phyloP scores from a whole-genome alignment of 2,329 filamentous ascomycete species.

The Xylaria digitata region DNA sequence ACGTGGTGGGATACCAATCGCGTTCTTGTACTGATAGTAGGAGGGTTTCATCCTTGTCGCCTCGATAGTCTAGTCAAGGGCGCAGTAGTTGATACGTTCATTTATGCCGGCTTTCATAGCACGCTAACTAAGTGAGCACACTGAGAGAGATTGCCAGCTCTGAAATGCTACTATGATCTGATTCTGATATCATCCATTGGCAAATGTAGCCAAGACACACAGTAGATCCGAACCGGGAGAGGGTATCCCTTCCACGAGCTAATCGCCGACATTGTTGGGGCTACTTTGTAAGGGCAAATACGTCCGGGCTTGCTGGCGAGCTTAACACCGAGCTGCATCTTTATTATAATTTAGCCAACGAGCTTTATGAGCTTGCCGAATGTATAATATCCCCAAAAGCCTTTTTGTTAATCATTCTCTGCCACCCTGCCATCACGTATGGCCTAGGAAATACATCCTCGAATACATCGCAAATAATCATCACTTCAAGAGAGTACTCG shows the following conservation, averaged over 20 bases:
- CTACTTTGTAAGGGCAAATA: background rate
- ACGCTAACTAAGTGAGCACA: too few relatives aligned
- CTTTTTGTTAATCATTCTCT: slow-evolving; percentile 4
- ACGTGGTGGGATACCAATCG: background rate
- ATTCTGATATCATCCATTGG: too few relatives aligned
- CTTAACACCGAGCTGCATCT: slow-evolving; percentile 18
- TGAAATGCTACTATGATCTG: too few relatives aligned
- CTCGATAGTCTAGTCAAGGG: too few relatives aligned
- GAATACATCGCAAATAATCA: background rate
- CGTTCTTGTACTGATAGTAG: background rate
- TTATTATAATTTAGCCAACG: slow-evolving; percentile 2
- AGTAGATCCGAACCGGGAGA: slow-evolving; percentile 16
- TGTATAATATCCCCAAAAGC: background rate
- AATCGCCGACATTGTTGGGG: slow-evolving; percentile 14
- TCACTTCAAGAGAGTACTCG: background rate
- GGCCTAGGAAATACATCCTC: background rate
- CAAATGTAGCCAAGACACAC: background rate
- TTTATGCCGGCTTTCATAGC: too few relatives aligned
- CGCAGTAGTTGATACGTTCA: too few relatives aligned
- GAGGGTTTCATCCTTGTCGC: too few relatives aligned
- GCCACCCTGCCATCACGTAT: background rate
- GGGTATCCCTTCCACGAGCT: background rate
- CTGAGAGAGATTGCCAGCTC: too few relatives aligned
- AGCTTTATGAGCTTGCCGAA: background rate
- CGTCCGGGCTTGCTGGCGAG: background rate